A percentile compares a stretch with the other conserved stretches of the same genome.
These are phyloP conservation scores for Hygrophoropsis aurantiaca DNA, from an alignment of 768 basidiomycete genomes.

Conservation along the genomic window DNA sequence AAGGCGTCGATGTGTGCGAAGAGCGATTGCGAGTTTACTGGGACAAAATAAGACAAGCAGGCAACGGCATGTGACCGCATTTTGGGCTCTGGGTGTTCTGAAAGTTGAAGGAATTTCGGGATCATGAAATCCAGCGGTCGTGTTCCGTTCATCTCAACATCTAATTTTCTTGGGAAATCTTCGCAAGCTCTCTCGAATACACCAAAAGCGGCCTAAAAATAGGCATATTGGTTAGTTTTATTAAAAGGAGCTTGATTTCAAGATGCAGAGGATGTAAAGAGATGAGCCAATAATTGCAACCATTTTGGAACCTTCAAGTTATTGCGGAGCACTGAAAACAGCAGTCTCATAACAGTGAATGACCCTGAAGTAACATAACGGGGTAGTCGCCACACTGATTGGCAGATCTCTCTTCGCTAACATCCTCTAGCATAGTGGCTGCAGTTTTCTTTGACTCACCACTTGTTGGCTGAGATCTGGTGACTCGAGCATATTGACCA, in stretches of 20 bases:
- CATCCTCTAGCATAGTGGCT: background rate
- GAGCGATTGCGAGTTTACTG: conserved; percentile 82
- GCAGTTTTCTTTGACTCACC: conserved; percentile 51
- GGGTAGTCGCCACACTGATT: too few species aligned
- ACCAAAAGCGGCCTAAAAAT: conserved; percentile 80
- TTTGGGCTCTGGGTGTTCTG: conserved; percentile 82
- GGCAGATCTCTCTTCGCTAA: background rate
- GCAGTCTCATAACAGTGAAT: too few species aligned
- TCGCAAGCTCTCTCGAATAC: conserved; percentile 95
- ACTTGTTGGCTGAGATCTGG: conserved; percentile 77
- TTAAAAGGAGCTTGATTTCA: background rate
- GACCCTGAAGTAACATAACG: too few species aligned
- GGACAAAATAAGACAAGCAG: conserved; percentile 93
- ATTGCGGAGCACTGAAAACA: too few species aligned
- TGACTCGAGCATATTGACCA: conserved; percentile 79
- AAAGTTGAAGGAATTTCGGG: conserved; percentile 87
- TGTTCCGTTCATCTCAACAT: conserved; percentile 90
- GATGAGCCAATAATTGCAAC: background rate
- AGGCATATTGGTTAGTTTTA: too few species aligned
- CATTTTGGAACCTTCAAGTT: too few species aligned
- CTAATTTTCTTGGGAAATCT: conserved; percentile 94
- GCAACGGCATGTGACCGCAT: conserved; percentile 93
- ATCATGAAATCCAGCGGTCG: conserved; percentile 95
- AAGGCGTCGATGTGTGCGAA: conserved; percentile 91
- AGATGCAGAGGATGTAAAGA: background rate